phyloP scores from a whole-genome alignment of 1,284 basidiomycete genomes.

The Puccinia coronata region DNA sequence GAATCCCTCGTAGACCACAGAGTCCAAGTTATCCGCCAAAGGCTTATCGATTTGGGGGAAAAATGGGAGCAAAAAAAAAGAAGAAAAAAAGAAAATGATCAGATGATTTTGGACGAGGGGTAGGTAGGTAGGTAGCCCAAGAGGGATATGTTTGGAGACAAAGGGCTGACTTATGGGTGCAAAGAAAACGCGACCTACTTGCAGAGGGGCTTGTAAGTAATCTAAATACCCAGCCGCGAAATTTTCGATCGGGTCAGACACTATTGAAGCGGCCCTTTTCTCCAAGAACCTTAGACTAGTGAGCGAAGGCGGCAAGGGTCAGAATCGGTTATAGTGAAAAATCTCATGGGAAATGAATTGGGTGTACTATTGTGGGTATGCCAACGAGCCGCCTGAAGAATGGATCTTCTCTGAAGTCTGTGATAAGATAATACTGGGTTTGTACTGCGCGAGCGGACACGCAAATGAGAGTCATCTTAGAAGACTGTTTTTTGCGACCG shows the following conservation, averaged over 20 bases:
- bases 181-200: slow-evolving; percentile 62
- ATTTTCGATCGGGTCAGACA: slow-evolving; percentile 72
- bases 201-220: slow-evolving; percentile 89
- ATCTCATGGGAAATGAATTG: background rate
- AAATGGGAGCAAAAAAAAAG: background rate
- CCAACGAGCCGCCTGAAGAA: slow-evolving; percentile 74
- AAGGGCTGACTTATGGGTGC: background rate
- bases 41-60: slow-evolving; percentile 65
- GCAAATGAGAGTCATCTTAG: background rate
- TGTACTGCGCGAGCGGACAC: slow-evolving; percentile 64
- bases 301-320: slow-evolving; percentile 36
- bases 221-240: slow-evolving; percentile 93
- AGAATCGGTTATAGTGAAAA: slow-evolving; percentile 58
- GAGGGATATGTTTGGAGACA: background rate
- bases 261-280: slow-evolving; percentile 62
- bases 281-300: slow-evolving; percentile 54
- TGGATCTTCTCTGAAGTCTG: slow-evolving; percentile 70
- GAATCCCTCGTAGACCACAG: slow-evolving; percentile 93
- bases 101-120: background rate
- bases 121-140: background rate
- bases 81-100: background rate
- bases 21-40: slow-evolving; percentile 93
- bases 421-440: slow-evolving; percentile 77
- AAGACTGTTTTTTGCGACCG: background rate
- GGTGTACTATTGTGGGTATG: slow-evolving; percentile 78